Conservation (phyloP, 2,329 filamentous ascomycete genomes). For the Didymella pinodella region DNA sequence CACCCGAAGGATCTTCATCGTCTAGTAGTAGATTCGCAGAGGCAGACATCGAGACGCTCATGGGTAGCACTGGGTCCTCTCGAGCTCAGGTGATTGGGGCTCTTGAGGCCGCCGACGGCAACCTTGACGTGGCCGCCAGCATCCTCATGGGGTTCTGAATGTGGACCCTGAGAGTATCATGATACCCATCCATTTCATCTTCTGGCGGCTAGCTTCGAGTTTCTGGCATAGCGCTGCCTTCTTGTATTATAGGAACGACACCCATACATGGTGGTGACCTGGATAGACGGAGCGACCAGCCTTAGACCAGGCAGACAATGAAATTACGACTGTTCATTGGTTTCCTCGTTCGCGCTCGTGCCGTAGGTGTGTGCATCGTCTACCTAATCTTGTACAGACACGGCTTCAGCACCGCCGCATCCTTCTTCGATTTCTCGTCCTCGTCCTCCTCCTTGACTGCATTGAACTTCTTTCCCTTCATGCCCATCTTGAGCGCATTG, state of each 20-base stretch:
- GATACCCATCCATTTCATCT: conserved; percentile 18
- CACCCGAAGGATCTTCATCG: conserved; percentile 26
- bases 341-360: neutral
- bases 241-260: conserved; percentile 18
- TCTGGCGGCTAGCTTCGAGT: conserved; percentile 1
- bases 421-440: conserved; percentile 65
- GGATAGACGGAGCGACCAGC: neutral
- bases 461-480: conserved; percentile 46
- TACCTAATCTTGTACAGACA: conserved; percentile 94
- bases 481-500: conserved; percentile 65
- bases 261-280: neutral
- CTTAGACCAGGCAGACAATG: conserved; percentile 9
- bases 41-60: conserved; percentile 77
- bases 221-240: conserved; percentile 8
- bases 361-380: neutral
- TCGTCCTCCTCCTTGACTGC: conserved; percentile 56
- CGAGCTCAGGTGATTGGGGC: conserved; percentile 79
- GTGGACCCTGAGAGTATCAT: neutral
- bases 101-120: conserved; percentile 81
- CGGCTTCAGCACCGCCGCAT: conserved; percentile 82
- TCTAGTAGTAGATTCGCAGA: conserved; percentile 57
- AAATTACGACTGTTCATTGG: neutral
- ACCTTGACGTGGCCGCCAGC: conserved; percentile 87
- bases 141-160: conserved; percentile 65
- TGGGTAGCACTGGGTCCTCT: conserved; percentile 75